Conservation (phyloP, 1,284 basidiomycete species). For the Cryptococcus maquisensis region DNA sequence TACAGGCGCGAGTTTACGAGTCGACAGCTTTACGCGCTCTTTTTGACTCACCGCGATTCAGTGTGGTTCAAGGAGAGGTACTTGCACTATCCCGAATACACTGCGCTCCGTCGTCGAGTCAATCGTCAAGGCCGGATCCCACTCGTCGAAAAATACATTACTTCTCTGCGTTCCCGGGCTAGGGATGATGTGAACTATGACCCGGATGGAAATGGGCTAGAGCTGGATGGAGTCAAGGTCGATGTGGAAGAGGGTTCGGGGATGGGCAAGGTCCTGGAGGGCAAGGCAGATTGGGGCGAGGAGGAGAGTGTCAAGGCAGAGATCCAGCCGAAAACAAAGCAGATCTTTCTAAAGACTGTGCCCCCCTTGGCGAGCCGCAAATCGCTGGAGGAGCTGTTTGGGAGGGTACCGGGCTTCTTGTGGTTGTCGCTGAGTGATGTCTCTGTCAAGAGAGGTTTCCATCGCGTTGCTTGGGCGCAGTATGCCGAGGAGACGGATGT, state of each 20-base stretch:
- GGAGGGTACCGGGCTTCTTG: conserved; percentile 48
- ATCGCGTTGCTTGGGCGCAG: conserved; percentile 85
- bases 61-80: conserved; percentile 96
- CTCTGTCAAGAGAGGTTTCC: conserved; percentile 79
- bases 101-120: conserved; percentile 65
- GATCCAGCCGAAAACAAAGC: conserved; percentile 71
- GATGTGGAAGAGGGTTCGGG: conserved; percentile 33
- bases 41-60: conserved; percentile 82
- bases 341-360: conserved; percentile 89
- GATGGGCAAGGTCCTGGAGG: conserved; percentile 32
- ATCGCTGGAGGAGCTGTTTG: conserved; percentile 68
- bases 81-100: conserved; percentile 65
- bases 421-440: conserved; percentile 88
- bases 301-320: conserved; percentile 56
- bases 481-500: conserved; percentile 81
- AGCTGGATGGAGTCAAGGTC: neutral
- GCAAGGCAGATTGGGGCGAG: conserved; percentile 52
- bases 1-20: conserved; percentile 79
- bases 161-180: conserved; percentile 74
- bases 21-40: conserved; percentile 76
- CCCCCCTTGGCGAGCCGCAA: conserved; percentile 81
- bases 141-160: conserved; percentile 64
- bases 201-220: conserved; percentile 27
- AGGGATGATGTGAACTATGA: conserved; percentile 62
- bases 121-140: conserved; percentile 76